A percentile compares a stretch with the other conserved stretches of the same genome.
These are phyloP conservation scores for Scheffersomyces insectosa DNA, from an alignment of 1,139 yeast species.

Conservation along the genomic window DNA sequence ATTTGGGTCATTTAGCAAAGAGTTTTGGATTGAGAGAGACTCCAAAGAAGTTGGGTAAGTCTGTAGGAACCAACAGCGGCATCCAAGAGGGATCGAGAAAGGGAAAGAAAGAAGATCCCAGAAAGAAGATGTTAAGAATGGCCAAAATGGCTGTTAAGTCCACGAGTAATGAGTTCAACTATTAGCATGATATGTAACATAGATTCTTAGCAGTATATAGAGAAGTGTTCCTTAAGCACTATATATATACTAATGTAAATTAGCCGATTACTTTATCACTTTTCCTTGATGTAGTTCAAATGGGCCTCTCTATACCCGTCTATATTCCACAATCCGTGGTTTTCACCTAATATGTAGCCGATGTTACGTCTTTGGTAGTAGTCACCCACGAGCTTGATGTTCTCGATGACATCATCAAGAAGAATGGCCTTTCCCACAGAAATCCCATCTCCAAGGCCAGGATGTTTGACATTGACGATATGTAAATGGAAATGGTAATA, in stretches of 20 bases:
- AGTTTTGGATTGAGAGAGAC: conserved; percentile 93
- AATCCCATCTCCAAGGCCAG: conserved; percentile 72
- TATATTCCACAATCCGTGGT: conserved; percentile 72
- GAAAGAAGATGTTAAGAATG: conserved; percentile 71
- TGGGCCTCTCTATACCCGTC: conserved; percentile 13
- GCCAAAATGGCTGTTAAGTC: conserved; percentile 72
- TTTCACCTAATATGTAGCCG: conserved; percentile 69
- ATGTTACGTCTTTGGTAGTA: conserved; percentile 41
- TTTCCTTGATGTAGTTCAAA: neutral
- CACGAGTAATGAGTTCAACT: conserved; percentile 73
- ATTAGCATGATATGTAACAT: conserved; percentile 16
- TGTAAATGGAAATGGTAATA: conserved; percentile 95
- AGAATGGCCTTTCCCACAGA: conserved; percentile 80
- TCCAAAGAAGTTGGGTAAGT: conserved; percentile 71
- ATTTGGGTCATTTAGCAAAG: conserved; percentile 94
- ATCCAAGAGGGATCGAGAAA: conserved; percentile 23
- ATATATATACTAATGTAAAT: conserved; percentile 1
- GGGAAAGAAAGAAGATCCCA: conserved; percentile 59
- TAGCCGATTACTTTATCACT: neutral
- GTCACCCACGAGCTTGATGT: conserved; percentile 53
- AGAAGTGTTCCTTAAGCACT: neutral
- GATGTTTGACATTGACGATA: conserved; percentile 73
- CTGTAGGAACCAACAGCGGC: conserved; percentile 26
- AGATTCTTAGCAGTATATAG: no score
- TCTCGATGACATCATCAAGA: conserved; percentile 80